These are phyloP conservation scores for Lecanoromycetidae sp. DNA, from an alignment of 2,329 filamentous ascomycete genomes.

Conservation along the genomic window DNA sequence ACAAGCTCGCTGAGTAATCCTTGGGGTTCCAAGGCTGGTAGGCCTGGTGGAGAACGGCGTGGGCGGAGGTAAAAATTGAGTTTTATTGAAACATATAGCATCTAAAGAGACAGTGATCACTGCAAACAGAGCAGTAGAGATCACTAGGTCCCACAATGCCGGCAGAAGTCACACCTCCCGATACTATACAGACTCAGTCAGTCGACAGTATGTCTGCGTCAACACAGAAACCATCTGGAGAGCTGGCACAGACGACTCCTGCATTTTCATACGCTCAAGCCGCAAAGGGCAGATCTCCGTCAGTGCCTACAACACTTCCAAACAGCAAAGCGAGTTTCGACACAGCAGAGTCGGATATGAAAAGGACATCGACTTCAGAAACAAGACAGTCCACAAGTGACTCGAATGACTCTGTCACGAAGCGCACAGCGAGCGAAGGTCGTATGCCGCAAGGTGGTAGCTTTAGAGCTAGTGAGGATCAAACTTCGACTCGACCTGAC, in stretches of 20 bases:
- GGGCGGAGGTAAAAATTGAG: conserved; percentile 4
- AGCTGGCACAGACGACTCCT: conserved; percentile 30
- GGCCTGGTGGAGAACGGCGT: conserved; percentile 11
- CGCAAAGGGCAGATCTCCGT: conserved; percentile 61
- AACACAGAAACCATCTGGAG: conserved; percentile 26
- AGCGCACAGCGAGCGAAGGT: conserved; percentile 33
- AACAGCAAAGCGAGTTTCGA: conserved; percentile 30
- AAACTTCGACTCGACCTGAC: background rate
- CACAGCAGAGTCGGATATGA: conserved; percentile 23
- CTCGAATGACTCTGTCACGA: conserved; percentile 29
- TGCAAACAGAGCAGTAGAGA: background rate
- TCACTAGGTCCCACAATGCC: background rate
- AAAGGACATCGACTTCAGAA: conserved; percentile 23
- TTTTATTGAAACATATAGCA: background rate
- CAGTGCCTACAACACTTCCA: conserved; percentile 33
- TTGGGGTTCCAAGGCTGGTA: conserved; percentile 1
- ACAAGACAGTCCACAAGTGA: conserved; percentile 23
- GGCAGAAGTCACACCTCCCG: background rate
- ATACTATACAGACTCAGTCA: background rate
- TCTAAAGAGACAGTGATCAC: background rate
- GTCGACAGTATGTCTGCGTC: conserved; percentile 31
- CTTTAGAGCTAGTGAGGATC: background rate
- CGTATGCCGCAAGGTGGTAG: background rate
- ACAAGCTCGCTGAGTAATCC: background rate
- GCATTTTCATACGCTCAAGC: conserved; percentile 92